Conservation (phyloP, 2,329 filamentous ascomycete species). For the Ophiostoma triangulosporum region DNA sequence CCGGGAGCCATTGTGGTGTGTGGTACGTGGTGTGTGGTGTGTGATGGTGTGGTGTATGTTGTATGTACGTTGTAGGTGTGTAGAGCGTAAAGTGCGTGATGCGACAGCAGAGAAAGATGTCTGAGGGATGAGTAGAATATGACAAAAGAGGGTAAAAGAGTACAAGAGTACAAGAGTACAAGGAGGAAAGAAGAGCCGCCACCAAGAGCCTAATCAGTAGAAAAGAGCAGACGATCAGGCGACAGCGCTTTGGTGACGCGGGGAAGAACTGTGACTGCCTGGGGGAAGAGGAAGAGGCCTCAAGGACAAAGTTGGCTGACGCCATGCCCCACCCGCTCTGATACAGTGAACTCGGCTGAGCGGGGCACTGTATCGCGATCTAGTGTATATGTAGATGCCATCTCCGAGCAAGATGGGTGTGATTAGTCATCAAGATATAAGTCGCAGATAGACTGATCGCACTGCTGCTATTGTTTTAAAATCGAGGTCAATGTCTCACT, state of each 20-base stretch:
- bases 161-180: background rate
- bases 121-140: background rate
- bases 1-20: conserved; percentile 44
- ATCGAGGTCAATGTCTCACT: no score
- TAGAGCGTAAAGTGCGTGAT: no score
- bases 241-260: background rate
- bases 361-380: no score
- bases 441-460: no score
- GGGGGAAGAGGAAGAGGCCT: no score
- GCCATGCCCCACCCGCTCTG: background rate
- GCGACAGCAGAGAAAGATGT: background rate
- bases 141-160: background rate
- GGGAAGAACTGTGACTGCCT: background rate
- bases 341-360: background rate
- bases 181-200: background rate
- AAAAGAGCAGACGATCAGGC: no score
- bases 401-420: no score
- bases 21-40: background rate
- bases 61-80: no score
- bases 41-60: background rate
- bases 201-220: background rate
- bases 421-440: no score
- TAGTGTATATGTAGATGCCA: no score
- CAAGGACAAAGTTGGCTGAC: background rate
- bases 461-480: no score